Evolutionary conservation across 148 eudicot genomes (phyloP), one percentile per base, ranked within the genome.

Genomic region (Camellia japonica): DNA sequence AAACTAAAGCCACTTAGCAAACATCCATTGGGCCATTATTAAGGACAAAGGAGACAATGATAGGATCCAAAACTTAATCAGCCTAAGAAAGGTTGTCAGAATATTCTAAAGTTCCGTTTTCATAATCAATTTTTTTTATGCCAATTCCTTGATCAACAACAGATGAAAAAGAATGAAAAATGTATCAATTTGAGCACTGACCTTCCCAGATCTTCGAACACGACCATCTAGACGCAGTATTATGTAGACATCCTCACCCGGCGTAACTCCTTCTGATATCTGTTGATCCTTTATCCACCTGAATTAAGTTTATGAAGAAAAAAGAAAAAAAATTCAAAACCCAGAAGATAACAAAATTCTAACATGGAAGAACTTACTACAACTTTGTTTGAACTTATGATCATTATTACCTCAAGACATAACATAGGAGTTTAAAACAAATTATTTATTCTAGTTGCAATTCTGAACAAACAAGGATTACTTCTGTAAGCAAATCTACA

Each of bases 241-340:
- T 49, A 96, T 91, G 88, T 91, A 96, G 8, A 96, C 99, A 83
- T 94, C 99, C 82, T 96, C 97, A 6, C 94, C 98, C 47, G 97
- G 93, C 55, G 92, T 88, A 69, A 96, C 97, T 73, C 99, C 99
- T 90, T 93, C 95, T 8, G 95, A 89, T 75, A 88, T 87, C 80
- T 96, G 99, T 80, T 96, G 97, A 82, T 96, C 99, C 85, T 74
- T 90, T 72, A 96, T 89, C 99, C 99, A 96, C 85, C 99, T 96
- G 82, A 61, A 65, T 5, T 13, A 75, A 38, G 56, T 65, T 38
- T 20, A 20, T n/a, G 19, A 30, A 30, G 38, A 30, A 30, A 30
- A 30, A 30, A 30, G 1, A 30, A 30, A 30, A 30, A 55, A 76
- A 80, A 79, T 7, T 23, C n/a, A 67, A 42, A 80, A 70, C 18